phyloP scores from a whole-genome alignment of 257 asterid species.

The Plantago major region DNA sequence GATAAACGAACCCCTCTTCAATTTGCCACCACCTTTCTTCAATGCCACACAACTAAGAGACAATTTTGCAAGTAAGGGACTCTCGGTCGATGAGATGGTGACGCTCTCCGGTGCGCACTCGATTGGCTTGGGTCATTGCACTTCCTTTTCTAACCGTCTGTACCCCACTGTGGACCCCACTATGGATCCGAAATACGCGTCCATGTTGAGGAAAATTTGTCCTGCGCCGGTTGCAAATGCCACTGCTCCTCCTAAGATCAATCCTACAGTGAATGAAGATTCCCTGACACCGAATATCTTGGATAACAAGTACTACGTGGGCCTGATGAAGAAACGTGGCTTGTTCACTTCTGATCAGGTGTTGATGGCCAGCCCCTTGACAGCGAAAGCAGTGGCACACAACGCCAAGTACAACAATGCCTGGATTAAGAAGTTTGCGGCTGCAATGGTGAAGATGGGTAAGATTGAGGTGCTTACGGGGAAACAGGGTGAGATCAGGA shows the following conservation, averaged over 20 bases:
- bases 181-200: conserved; percentile 15
- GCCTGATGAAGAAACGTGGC: conserved; percentile 23
- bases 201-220: conserved; percentile 23
- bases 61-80: conserved; percentile 29
- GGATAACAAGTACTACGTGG: conserved; percentile 32
- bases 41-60: conserved; percentile 19
- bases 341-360: conserved; percentile 33
- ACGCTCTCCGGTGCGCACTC: conserved; percentile 47
- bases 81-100: conserved; percentile 40
- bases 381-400: conserved; percentile 20
- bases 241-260: neutral
- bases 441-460: conserved; percentile 43
- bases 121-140: conserved; percentile 32
- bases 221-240: conserved; percentile 17
- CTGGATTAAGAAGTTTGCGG: conserved; percentile 31
- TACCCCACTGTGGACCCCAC: conserved; percentile 24
- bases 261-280: conserved; percentile 14
- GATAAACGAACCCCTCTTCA: conserved; percentile 6
- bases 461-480: conserved; percentile 34
- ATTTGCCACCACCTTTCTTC: conserved; percentile 31
- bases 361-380: conserved; percentile 15
- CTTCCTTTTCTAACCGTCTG: conserved; percentile 24
- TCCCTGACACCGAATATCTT: conserved; percentile 1
- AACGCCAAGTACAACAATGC: conserved; percentile 17
- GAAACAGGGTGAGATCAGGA: conserved; percentile 32